Conservation (phyloP, 495 filamentous ascomycete species). For the Penicillium antarcticum region DNA sequence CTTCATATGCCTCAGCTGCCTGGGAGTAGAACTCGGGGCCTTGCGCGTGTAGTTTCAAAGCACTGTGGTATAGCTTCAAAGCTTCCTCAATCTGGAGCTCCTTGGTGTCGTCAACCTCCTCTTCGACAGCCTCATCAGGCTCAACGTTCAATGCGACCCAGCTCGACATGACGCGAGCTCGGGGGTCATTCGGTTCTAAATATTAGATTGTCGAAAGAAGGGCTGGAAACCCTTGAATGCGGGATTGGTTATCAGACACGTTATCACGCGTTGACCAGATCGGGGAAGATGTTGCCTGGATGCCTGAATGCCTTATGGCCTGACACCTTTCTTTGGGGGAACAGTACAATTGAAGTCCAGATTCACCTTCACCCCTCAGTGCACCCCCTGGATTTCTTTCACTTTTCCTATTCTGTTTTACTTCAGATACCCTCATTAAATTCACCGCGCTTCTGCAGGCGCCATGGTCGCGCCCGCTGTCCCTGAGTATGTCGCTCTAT, state of each 20-base stretch:
- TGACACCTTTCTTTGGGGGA: conserved; percentile 13
- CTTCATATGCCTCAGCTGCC: conserved; percentile 78
- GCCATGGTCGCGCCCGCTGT: conserved; percentile 86
- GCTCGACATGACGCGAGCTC: conserved; percentile 39
- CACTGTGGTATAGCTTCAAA: conserved; percentile 89
- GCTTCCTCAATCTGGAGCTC: conserved; percentile 98
- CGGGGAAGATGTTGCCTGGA: conserved; percentile 24
- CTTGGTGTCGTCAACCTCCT: conserved; percentile 91
- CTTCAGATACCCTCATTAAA: neutral
- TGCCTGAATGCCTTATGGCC: conserved; percentile 23
- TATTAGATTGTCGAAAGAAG: neutral
- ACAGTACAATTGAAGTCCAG: conserved; percentile 8
- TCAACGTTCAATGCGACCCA: conserved; percentile 90
- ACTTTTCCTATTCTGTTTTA: neutral
- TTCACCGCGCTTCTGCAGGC: conserved; percentile 28
- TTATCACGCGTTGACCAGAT: conserved; percentile 35
- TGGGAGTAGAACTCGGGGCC: conserved; percentile 71
- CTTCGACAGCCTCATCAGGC: conserved; percentile 82
- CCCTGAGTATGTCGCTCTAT: conserved; percentile 67
- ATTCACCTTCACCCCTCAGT: conserved; percentile 9
- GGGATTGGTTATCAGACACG: conserved; percentile 16
- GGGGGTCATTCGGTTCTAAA: neutral
- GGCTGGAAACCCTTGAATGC: neutral
- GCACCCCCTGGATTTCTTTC: conserved; percentile 6
- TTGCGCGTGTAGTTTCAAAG: conserved; percentile 87